A percentile compares a stretch with the other conserved stretches of the same genome.
Evolutionary conservation across 441 rosid genomes (phyloP).

Genomic region (Aquilaria agallochum): DNA sequence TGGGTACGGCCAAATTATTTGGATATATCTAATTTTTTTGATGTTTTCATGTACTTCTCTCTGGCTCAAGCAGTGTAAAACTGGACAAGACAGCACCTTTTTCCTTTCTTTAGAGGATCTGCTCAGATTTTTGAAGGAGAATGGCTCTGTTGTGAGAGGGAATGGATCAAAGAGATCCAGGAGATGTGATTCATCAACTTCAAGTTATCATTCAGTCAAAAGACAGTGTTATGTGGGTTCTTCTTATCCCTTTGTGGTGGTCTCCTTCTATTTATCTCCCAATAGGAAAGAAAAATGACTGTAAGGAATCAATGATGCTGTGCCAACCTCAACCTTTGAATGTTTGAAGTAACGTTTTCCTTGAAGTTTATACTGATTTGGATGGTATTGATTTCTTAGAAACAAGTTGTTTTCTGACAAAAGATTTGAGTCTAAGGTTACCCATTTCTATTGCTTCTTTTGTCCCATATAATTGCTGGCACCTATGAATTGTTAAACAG

Average conservation of each 20-base stretch:
- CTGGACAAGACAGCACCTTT: slow-evolving; percentile 26
- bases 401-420: no score
- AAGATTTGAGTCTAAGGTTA: no score
- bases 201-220: slow-evolving; percentile 34
- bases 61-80: slow-evolving; percentile 41
- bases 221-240: slow-evolving; percentile 54
- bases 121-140: slow-evolving; percentile 46
- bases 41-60: slow-evolving; percentile 1
- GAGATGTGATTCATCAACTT: slow-evolving; percentile 27
- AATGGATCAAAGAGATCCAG: slow-evolving; percentile 27
- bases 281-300: no score
- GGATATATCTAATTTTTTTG: slow-evolving; percentile 1
- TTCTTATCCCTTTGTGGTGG: slow-evolving; percentile 15
- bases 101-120: slow-evolving; percentile 59
- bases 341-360: no score
- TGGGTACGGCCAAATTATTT: background rate
- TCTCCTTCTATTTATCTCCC: no score
- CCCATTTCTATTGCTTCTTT: no score
- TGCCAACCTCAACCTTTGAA: no score
- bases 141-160: slow-evolving; percentile 23
- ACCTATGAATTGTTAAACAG: no score
- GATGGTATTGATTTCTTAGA: no score
- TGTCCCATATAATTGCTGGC: no score
- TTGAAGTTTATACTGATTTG: no score
- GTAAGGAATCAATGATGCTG: no score